Evolutionary conservation across 768 basidiomycete species (phyloP).

Genomic region (Lenzites betulinus): DNA sequence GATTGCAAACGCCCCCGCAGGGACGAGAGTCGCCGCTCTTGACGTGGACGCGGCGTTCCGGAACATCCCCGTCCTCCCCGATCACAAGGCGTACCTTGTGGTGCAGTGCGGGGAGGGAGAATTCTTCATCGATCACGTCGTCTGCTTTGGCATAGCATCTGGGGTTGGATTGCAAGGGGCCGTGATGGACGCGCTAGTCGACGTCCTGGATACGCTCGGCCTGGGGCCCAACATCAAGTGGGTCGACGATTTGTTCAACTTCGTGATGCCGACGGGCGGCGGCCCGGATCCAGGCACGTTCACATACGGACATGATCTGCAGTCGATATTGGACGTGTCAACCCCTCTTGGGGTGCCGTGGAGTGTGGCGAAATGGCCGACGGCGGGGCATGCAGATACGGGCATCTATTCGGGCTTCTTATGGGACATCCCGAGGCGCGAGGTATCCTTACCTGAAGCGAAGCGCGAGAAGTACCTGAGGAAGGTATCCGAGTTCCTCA

Average conservation of each 20-base stretch:
- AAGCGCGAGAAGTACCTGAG: conserved; percentile 31
- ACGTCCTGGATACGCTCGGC: neutral
- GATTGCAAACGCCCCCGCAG: neutral
- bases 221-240: neutral
- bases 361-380: conserved; percentile 13
- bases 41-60: conserved; percentile 1
- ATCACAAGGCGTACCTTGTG: conserved; percentile 1
- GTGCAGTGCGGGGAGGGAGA: neutral
- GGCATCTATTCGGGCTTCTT: conserved; percentile 33
- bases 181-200: conserved; percentile 1
- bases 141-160: neutral
- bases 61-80: neutral
- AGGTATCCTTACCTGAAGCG: conserved; percentile 33
- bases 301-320: neutral
- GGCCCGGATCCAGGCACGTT: neutral
- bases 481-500: conserved; percentile 13
- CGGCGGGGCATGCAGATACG: conserved; percentile 22
- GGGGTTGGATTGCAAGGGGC: neutral
- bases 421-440: conserved; percentile 30
- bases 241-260: conserved; percentile 1
- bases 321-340: neutral
- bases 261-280: neutral
- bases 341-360: conserved; percentile 28
- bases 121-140: neutral
- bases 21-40: neutral